A percentile compares a stretch with the other conserved stretches of the same genome.
phyloP scores from a whole-genome alignment of 257 asterid genomes.

The Perilla frutescens region DNA sequence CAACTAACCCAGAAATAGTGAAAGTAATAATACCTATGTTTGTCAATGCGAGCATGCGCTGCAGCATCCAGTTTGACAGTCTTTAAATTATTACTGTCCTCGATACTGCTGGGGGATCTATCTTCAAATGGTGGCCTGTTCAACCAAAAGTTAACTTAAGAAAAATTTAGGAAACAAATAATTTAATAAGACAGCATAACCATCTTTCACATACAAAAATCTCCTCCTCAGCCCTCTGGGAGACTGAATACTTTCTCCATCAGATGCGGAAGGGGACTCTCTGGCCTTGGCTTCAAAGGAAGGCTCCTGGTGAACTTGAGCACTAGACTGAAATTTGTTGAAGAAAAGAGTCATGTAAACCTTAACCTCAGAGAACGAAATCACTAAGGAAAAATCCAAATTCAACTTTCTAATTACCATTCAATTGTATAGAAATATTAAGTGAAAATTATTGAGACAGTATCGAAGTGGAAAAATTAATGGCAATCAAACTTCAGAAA shows the following conservation, averaged over 20 bases:
- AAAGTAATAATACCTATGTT: constrained; percentile 65
- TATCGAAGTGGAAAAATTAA: background rate
- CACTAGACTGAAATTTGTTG: constrained; percentile 51
- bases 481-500: background rate
- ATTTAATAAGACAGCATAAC: background rate
- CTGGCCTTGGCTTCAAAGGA: constrained; percentile 45
- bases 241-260: constrained; percentile 51
- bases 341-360: constrained; percentile 16
- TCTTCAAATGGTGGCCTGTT: constrained; percentile 64
- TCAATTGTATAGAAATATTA: background rate
- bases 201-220: constrained; percentile 51
- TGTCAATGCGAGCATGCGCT: constrained; percentile 78
- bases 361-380: background rate
- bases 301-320: constrained; percentile 49
- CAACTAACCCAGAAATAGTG: constrained; percentile 17
- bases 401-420: constrained; percentile 2
- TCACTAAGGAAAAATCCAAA: background rate
- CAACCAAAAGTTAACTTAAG: constrained; percentile 35
- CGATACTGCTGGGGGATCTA: constrained; percentile 45
- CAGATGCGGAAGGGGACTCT: constrained; percentile 55
- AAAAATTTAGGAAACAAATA: constrained; percentile 21
- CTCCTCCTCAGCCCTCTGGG: constrained; percentile 86
- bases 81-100: constrained; percentile 45
- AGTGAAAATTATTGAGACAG: too few species aligned
- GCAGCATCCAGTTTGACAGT: constrained; percentile 85